Conservation (phyloP, 2,329 filamentous ascomycete genomes). For the Bipolaris victoriae region DNA sequence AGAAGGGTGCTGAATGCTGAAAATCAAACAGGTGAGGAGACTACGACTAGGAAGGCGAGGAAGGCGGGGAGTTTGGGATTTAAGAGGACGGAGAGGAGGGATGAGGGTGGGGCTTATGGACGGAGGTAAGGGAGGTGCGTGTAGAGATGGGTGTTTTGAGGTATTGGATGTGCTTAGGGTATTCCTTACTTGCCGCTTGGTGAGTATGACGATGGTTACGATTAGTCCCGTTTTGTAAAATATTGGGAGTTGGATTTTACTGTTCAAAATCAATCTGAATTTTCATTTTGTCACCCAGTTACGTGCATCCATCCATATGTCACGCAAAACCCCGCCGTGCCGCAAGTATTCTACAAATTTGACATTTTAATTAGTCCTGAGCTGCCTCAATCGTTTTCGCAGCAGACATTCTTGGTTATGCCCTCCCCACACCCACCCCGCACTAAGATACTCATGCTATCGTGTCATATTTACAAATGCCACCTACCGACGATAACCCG, state of each 20-base stretch:
- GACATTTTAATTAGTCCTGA: background rate
- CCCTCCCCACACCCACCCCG: background rate
- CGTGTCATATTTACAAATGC: background rate
- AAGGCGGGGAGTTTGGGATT: conserved; percentile 42
- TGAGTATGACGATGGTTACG: background rate
- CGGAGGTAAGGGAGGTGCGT: background rate
- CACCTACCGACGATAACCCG: background rate
- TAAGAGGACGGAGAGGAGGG: conserved; percentile 19
- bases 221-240: no score
- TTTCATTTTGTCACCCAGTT: no score
- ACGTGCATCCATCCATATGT: no score
- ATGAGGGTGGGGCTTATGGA: conserved; percentile 53
- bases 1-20: conserved; percentile 37
- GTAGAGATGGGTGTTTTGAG: no score
- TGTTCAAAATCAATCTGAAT: no score
- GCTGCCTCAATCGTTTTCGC: background rate
- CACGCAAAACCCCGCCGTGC: no score
- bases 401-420: background rate
- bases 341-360: no score
- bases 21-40: conserved; percentile 13
- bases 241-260: no score
- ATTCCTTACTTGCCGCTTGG: background rate
- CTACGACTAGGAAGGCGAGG: conserved; percentile 17
- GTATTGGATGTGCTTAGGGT: background rate
- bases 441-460: background rate